These are phyloP conservation scores for Pseudonitzschia multistriata DNA, from an alignment of 108 stramenopile genomes.

Conservation along the genomic window DNA sequence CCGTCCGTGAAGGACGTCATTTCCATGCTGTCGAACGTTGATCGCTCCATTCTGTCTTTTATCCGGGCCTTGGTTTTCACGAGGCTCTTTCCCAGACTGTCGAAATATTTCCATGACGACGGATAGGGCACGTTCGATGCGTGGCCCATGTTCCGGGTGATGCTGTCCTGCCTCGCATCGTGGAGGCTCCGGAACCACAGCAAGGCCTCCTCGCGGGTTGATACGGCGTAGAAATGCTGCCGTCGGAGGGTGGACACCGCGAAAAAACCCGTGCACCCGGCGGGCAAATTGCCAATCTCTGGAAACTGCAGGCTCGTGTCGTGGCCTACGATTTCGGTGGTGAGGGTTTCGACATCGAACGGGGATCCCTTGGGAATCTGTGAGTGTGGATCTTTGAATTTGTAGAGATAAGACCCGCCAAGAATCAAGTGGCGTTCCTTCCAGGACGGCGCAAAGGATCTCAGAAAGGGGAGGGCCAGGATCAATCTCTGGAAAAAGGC, in stretches of 20 bases:
- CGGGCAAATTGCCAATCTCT: constrained; percentile 31
- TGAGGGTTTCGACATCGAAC: constrained; percentile 43
- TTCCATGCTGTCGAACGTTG: constrained; percentile 55
- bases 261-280: constrained; percentile 46
- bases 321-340: constrained; percentile 10
- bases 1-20: constrained; percentile 56
- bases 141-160: constrained; percentile 78
- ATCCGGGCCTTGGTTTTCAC: constrained; percentile 57
- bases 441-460: constrained; percentile 60
- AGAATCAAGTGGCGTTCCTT: constrained; percentile 66
- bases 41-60: constrained; percentile 41
- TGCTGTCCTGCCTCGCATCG: constrained; percentile 60
- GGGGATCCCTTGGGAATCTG: constrained; percentile 65
- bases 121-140: constrained; percentile 65
- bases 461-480: constrained; percentile 34
- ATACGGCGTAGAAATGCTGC: constrained; percentile 67
- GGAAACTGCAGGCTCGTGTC: background rate
- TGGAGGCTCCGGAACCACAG: constrained; percentile 64
- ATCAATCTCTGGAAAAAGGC: constrained; percentile 45
- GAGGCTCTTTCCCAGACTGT: constrained; percentile 53
- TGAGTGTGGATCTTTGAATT: constrained; percentile 54
- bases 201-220: constrained; percentile 53
- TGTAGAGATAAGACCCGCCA: constrained; percentile 76
- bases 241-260: constrained; percentile 57
- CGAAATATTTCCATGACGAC: constrained; percentile 55